Evolutionary conservation across 371 early-diverging fungal genomes (phyloP).

Genomic region (Lichtheimia hyalospora): DNA sequence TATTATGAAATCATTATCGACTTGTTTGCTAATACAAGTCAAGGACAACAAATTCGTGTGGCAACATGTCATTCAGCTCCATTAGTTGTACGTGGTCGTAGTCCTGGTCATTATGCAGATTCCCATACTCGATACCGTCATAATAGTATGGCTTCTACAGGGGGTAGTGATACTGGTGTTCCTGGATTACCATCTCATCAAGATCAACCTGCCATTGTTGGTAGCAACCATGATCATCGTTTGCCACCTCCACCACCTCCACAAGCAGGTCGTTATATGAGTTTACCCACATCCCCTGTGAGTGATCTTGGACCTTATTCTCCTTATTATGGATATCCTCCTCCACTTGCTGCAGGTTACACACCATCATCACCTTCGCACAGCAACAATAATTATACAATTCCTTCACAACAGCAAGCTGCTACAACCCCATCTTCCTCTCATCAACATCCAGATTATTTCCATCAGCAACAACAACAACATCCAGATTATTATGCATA

Average conservation of each 20-base stretch:
- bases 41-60: constrained; percentile 45
- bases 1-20: constrained; percentile 69
- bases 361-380: too few relatives aligned
- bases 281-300: constrained; percentile 19
- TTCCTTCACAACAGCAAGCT: background rate
- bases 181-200: background rate
- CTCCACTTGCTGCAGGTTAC: constrained; percentile 5
- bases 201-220: background rate
- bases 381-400: constrained; percentile 5
- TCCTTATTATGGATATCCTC: constrained; percentile 22
- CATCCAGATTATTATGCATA: too few relatives aligned
- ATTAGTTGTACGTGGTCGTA: constrained; percentile 84
- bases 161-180: too few relatives aligned
- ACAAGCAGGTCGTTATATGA: constrained; percentile 14
- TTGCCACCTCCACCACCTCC: constrained; percentile 9
- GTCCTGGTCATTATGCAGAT: constrained; percentile 84
- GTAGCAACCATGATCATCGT: background rate
- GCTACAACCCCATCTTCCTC: background rate
- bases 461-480: constrained; percentile 3
- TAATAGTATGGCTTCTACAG: background rate
- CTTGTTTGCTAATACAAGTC: constrained; percentile 56
- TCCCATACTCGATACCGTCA: constrained; percentile 15
- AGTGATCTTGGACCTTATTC: constrained; percentile 31
- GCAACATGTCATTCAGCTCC: constrained; percentile 69
- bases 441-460: constrained; percentile 1